Conservation (phyloP, 163 green algal genomes). For the Coccomyxa subellipsoidea region DNA sequence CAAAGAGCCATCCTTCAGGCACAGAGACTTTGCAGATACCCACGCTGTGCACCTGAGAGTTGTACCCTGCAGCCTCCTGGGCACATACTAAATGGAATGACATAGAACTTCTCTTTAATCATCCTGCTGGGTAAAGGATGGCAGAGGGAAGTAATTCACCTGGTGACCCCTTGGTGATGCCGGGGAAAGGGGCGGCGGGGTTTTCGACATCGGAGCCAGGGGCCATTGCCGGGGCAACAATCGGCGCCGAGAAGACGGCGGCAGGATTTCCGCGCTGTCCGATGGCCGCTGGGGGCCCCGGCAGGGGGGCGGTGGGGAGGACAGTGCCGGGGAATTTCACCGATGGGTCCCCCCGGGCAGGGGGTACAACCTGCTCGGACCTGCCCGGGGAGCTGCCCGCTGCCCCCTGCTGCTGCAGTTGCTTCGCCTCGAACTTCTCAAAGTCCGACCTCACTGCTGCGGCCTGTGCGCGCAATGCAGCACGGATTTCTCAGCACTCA, state of each 20-base stretch:
- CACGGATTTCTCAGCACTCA: not conserved
- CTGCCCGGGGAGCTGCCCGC: not conserved
- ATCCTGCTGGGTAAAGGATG: too few species aligned
- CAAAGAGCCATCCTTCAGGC: too few species aligned
- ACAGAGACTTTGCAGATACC: too few species aligned
- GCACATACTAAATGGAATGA: too few species aligned
- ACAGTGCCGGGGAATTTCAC: not conserved
- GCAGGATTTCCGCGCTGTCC: not conserved
- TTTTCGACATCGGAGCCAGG: not conserved
- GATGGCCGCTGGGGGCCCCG: too few species aligned
- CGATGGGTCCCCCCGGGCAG: too few species aligned
- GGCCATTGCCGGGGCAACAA: not conserved
- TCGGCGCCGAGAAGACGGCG: not conserved
- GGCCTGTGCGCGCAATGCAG: not conserved
- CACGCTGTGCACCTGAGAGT: too few species aligned
- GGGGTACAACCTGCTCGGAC: not conserved
- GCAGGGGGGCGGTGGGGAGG: not conserved
- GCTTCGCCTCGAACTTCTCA: not conserved
- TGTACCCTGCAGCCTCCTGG: too few species aligned
- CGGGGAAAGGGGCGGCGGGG: not conserved
- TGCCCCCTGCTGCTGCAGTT: too few species aligned
- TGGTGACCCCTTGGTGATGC: not conserved
- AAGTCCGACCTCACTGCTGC: not conserved
- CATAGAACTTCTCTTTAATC: too few species aligned
- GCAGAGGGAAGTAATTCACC: not conserved